These are phyloP conservation scores for Aurinia saxatilis DNA, from an alignment of 345 rosid genomes.

Conservation along the genomic window DNA sequence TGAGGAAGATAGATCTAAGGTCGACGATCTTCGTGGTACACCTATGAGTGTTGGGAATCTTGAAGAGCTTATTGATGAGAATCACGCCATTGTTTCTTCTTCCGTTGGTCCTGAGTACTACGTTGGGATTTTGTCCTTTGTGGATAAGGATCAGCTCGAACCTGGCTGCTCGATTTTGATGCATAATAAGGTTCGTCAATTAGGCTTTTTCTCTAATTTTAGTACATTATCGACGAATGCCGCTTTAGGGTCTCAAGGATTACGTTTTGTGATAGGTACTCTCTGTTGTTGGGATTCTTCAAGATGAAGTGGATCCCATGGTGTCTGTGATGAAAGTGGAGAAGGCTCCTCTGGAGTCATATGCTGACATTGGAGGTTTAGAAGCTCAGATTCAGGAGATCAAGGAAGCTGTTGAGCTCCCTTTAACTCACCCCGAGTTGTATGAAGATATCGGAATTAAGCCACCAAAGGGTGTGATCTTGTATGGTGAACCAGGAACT, in stretches of 20 bases:
- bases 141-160: conserved; percentile 94
- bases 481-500: conserved; percentile 99
- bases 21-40: conserved; percentile 84
- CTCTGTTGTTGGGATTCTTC: conserved; percentile 93
- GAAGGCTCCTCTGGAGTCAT: conserved; percentile 96
- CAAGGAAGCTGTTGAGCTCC: conserved; percentile 98
- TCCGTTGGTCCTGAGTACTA: conserved; percentile 96
- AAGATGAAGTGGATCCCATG: conserved; percentile 99
- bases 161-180: conserved; percentile 96
- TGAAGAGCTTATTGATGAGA: conserved; percentile 95
- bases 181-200: conserved; percentile 72
- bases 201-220: neutral
- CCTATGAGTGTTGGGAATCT: conserved; percentile 96
- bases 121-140: conserved; percentile 84
- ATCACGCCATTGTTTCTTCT: conserved; percentile 88
- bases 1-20: conserved; percentile 89
- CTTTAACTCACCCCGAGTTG: conserved; percentile 94
- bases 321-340: conserved; percentile 99
- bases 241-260: too few species aligned
- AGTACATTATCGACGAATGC: too few species aligned
- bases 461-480: conserved; percentile 97
- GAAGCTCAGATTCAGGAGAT: conserved; percentile 99
- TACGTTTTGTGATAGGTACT: conserved; percentile 61
- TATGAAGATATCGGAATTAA: conserved; percentile 99
- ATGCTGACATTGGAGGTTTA: conserved; percentile 97